Percentiles rank a stretch among this genome's conserved stretches.
These are phyloP conservation scores for Mortierella sp. DNA, from an alignment of 371 early-diverging fungal species.

Conservation along the genomic window DNA sequence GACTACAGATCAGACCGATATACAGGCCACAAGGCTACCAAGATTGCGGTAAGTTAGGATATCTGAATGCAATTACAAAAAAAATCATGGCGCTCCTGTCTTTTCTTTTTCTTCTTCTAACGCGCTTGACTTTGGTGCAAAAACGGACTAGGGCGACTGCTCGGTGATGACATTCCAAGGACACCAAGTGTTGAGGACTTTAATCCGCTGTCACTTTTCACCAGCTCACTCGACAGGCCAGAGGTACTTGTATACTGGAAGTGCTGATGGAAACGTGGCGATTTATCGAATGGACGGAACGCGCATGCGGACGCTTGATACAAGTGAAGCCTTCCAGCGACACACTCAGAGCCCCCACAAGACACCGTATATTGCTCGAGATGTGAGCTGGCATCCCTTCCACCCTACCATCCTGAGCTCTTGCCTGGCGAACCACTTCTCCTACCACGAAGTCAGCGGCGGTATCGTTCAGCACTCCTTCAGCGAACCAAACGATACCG, in stretches of 20 bases:
- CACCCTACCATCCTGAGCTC: conserved; percentile 62
- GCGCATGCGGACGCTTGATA: conserved; percentile 46
- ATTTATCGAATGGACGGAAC: conserved; percentile 62
- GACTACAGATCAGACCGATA: conserved; percentile 42
- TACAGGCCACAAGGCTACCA: conserved; percentile 18
- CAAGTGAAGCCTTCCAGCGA: conserved; percentile 30
- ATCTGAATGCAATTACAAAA: neutral
- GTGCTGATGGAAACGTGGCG: conserved; percentile 68
- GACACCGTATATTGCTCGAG: conserved; percentile 60
- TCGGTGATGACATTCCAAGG: conserved; percentile 72
- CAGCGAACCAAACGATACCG: conserved; percentile 3
- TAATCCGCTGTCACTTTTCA: conserved; percentile 80
- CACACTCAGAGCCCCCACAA: conserved; percentile 1
- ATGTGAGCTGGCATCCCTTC: conserved; percentile 76
- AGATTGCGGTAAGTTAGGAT: conserved; percentile 29
- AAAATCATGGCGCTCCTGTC: too few relatives aligned
- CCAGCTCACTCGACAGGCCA: conserved; percentile 68
- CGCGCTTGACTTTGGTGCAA: neutral
- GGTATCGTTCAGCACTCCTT: conserved; percentile 48
- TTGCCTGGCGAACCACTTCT: conserved; percentile 11
- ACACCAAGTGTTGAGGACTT: conserved; percentile 70
- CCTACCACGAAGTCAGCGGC: conserved; percentile 2
- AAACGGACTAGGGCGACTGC: conserved; percentile 51
- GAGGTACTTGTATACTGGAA: conserved; percentile 68
- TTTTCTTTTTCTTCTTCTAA: neutral